Evolutionary conservation across 2,329 filamentous ascomycete species (phyloP).

Genomic region (Shiraia sp.): DNA sequence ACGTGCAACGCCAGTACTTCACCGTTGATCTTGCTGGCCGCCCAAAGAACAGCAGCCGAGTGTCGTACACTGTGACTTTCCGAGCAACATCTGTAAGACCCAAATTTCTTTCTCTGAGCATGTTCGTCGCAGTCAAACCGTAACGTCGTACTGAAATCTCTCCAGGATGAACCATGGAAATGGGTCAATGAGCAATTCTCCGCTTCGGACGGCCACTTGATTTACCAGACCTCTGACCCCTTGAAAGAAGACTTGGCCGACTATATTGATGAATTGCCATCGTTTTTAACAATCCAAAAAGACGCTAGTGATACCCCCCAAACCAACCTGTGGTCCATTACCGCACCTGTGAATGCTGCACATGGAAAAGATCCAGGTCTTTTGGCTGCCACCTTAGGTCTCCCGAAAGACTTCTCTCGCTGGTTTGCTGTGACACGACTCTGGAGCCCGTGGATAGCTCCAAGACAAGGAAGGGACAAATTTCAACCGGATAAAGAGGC

Average conservation of each 20-base stretch:
- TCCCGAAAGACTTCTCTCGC: constrained; percentile 65
- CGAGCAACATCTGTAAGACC: constrained; percentile 48
- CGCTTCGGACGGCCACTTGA: constrained; percentile 64
- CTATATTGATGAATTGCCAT: constrained; percentile 63
- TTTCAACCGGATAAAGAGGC: constrained; percentile 78
- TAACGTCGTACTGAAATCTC: constrained; percentile 2
- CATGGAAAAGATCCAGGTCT: constrained; percentile 62
- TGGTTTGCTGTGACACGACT: constrained; percentile 83
- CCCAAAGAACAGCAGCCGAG: constrained; percentile 50
- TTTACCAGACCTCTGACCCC: constrained; percentile 52
- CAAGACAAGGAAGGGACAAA: constrained; percentile 73
- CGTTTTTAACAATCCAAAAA: constrained; percentile 57
- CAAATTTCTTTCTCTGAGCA: not conserved
- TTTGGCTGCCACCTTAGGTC: constrained; percentile 63
- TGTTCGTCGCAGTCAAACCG: not conserved
- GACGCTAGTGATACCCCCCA: constrained; percentile 68
- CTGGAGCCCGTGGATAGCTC: constrained; percentile 84
- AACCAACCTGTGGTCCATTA: constrained; percentile 72
- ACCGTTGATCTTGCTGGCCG: constrained; percentile 51
- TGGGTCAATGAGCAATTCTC: constrained; percentile 71
- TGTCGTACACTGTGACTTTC: constrained; percentile 74
- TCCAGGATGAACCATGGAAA: constrained; percentile 61
- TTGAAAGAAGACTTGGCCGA: constrained; percentile 52
- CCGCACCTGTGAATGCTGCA: constrained; percentile 59
- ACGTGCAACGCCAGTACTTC: constrained; percentile 57